Base-by-base conservation (phyloP, 1,284 basidiomycete genomes). In the Rhodofomes roseus region DNA sequence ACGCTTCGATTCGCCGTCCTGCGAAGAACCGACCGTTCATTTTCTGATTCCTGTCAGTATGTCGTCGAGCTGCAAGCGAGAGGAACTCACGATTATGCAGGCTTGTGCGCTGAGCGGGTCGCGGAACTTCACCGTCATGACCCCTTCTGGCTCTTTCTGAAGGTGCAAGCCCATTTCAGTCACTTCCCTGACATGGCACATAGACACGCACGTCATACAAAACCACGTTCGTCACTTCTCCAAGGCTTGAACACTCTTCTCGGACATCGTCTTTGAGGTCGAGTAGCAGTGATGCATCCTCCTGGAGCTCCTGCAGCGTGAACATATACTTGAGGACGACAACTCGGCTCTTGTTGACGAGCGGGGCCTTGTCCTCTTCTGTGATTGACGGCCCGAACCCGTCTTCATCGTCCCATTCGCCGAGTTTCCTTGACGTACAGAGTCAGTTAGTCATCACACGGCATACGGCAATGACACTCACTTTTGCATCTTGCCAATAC, bases 241-340 rank as follows among this genome's bases (percentile, higher is more conserved):
- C 97, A 12, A 99, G 74, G 0, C 83, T 83, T 55, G 90, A 89
- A 64, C 95, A 97, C 70, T 99, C 96, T 41, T 97, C 95, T 58
- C 96, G 84, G 9, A 99, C 95, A 66, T 99, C 96, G 66, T 97
- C 92, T 70, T 98, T 98, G 55, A 98, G 81, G 67, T 99, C 96
- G 11, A 99, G 82, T 12, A 98, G 77, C 22, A 99, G 76, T 4
- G 91, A 83, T 0, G 93, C 82, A 68, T 99, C 96, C 66, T 93
- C 86, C 39, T 94, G 89, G 1, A 99, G 81, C 68, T 97, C 94
- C 64, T 90, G 74, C 2, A 93, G 79, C 6, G 90, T 90, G 72
- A 99, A 99, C 95, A 99, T 99, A 67, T 94, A 88, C 69, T 93
- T 95, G 58, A 98, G 78, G 0, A 98, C 93, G 11, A 97, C 95